Conservation (phyloP, 73 alveolate genomes). For the Paraurostyla sp. region DNA sequence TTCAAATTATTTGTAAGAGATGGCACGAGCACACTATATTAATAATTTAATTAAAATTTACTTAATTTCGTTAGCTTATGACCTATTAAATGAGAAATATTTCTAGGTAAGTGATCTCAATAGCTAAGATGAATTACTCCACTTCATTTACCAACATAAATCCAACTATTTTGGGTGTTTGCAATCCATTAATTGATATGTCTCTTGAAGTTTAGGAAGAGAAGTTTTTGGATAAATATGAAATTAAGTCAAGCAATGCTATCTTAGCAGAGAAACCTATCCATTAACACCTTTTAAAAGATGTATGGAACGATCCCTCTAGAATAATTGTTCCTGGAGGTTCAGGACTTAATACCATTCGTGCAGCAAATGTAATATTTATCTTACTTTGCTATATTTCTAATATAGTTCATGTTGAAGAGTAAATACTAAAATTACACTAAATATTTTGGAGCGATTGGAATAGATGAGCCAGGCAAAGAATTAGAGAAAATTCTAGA, state of each 20-base stretch:
- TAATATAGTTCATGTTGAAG: slow-evolving; percentile 57
- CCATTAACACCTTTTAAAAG: slow-evolving; percentile 74
- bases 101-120: too few species aligned
- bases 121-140: too few species aligned
- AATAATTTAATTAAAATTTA: too few species aligned
- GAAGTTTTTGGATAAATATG: slow-evolving; percentile 58
- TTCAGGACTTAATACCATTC: slow-evolving; percentile 71
- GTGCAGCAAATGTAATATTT: slow-evolving; percentile 69
- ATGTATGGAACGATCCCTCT: slow-evolving; percentile 45
- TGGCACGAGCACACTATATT: slow-evolving; percentile 70
- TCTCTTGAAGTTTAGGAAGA: slow-evolving; percentile 53
- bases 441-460: slow-evolving; percentile 76
- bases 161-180: slow-evolving; percentile 62
- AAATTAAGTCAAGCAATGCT: slow-evolving; percentile 63
- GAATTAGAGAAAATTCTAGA: slow-evolving; percentile 20
- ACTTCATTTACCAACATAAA: too few species aligned
- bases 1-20: slow-evolving; percentile 75
- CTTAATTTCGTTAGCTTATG: too few species aligned
- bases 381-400: too few species aligned
- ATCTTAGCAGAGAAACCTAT: slow-evolving; percentile 75
- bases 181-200: slow-evolving; percentile 83
- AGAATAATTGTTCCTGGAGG: slow-evolving; percentile 80
- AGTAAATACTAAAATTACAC: slow-evolving; percentile 4
- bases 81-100: too few species aligned
- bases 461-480: slow-evolving; percentile 69